Evolutionary conservation across 2,329 filamentous ascomycete genomes (phyloP), one percentile per base, ranked within the genome.

Genomic region (Hymenoscyphus fructigenus): DNA sequence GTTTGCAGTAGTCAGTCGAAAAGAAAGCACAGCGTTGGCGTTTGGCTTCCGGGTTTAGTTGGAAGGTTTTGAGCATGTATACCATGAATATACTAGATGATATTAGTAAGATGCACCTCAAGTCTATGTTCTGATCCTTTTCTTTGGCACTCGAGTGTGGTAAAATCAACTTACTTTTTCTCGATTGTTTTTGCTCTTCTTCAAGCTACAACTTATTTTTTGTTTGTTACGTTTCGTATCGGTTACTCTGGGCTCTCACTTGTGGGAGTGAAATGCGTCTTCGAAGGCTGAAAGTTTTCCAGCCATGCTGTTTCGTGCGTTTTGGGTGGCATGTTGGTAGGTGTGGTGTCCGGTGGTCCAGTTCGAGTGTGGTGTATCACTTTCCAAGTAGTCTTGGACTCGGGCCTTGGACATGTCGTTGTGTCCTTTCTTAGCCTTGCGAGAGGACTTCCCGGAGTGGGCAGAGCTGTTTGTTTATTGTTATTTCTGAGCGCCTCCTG

Each of bases 11-110:
- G 20, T 53, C 23, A 2, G 20, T 53, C 10, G 47, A 23, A 26
- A 5, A 14, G n/a, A 20, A 20, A 57, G 59, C 64, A 67, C 61
- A 67, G 66, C 66, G 66, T 64, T 66, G 66, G 66, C 66, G 66
- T 67, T 61, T 20, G 32, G 57, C 34, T 59, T 41, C 47, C 23
- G n/a, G 47, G 12, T 53, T 23, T 53, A 3, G 47, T 23, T n/a
- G 20, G 26, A 9, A 17, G 53, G 26, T 1, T 26, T 32, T 56
- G 55, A 29, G 55, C 26, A 34, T 57, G 55, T 23, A 57, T 57
- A 29, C 15, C 26, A 57, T 17, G 55, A 57, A 29, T 32, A 29
- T 57, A 57, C 7, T 32, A 57, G 26, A 57, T 53, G 55, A 32
- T 17, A 53, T 53, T 20, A 53, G 4, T 53, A 38, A 53, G 47